phyloP scores from a whole-genome alignment of 306 rosid genomes.

The Prunus mongolica region DNA sequence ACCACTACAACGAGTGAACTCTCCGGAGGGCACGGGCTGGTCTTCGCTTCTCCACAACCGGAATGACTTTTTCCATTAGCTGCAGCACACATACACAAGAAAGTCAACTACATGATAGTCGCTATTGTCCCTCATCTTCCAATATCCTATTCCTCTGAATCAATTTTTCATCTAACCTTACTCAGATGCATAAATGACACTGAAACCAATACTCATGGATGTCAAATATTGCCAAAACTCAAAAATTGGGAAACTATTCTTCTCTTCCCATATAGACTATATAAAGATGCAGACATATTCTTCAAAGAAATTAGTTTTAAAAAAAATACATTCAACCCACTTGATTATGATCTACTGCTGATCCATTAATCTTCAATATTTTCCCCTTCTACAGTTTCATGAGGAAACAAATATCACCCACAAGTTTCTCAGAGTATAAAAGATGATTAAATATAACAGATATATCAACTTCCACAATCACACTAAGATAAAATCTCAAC shows the following conservation, averaged over 20 bases:
- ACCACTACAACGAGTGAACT: conserved; percentile 66
- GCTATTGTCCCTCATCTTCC: not conserved
- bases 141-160: not conserved
- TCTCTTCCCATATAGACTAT: not conserved
- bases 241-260: not conserved
- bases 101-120: not conserved
- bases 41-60: conserved; percentile 63
- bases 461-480: not conserved
- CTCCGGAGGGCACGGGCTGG: conserved; percentile 65
- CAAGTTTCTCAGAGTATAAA: not conserved
- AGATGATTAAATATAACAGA: not conserved
- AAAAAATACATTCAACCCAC: not conserved
- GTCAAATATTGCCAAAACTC: too few relatives aligned
- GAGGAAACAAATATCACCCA: not conserved
- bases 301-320: not conserved
- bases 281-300: not conserved
- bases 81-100: conserved; percentile 32
- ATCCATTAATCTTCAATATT: not conserved
- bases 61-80: conserved; percentile 82
- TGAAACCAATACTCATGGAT: not conserved
- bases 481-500: not conserved
- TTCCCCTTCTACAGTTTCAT: not conserved
- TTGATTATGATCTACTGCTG: not conserved
- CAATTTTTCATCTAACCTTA: not conserved
- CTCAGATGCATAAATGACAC: not conserved